Percentiles rank a stretch among this genome's conserved stretches.
Conservation (phyloP, 2,329 filamentous ascomycete genomes). For the Fusarium sp. region DNA sequence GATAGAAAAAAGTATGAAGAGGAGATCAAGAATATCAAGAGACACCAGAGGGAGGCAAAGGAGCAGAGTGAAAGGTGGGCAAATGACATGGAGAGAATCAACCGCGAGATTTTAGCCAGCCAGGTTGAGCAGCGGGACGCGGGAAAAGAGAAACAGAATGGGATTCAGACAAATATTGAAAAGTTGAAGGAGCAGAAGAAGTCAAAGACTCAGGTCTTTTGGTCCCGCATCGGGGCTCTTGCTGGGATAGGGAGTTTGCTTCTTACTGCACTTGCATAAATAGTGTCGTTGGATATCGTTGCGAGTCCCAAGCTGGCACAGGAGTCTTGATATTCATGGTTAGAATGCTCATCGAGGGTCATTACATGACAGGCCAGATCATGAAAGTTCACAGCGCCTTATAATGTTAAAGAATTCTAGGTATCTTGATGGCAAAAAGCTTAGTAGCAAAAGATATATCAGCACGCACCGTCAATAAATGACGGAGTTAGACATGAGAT, state of each 20-base stretch:
- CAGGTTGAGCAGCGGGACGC: neutral
- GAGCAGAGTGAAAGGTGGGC: neutral
- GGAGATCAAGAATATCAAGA: neutral
- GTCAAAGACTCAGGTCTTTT: neutral
- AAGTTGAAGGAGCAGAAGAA: neutral
- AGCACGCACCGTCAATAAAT: too few relatives aligned
- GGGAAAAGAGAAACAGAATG: neutral
- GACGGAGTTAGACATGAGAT: neutral
- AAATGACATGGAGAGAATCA: neutral
- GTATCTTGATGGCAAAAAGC: neutral
- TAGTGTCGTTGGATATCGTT: neutral
- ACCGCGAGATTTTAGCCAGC: neutral
- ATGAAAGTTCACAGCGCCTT: neutral
- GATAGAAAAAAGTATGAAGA: neutral
- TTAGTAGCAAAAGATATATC: neutral
- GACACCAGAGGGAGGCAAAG: neutral
- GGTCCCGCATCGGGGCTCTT: neutral
- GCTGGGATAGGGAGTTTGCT: neutral
- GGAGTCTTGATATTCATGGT: accelerated
- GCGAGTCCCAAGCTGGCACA: neutral
- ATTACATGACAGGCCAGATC: neutral
- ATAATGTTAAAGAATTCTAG: neutral
- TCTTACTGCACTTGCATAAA: neutral
- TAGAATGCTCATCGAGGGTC: neutral
- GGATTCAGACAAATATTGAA: neutral